Conservation (phyloP, 176 grass and related monocot species). For the Eragrostis curvula region DNA sequence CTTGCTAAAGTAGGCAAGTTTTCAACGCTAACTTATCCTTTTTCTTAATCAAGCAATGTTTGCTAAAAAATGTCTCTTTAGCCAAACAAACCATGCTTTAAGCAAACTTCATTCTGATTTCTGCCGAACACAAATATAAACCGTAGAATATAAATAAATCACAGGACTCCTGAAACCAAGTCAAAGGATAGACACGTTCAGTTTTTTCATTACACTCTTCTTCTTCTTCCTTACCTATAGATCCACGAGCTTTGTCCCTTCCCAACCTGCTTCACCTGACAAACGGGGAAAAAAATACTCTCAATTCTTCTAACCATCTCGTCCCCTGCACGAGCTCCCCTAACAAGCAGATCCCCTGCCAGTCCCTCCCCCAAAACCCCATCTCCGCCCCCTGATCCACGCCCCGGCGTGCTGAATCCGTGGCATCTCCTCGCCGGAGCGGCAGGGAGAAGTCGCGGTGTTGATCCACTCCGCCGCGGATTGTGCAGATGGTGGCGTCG, state of each 20-base stretch:
- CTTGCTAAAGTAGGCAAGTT: background rate
- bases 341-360: conserved; percentile 1
- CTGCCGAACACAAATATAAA: background rate
- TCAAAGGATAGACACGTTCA: conserved; percentile 17
- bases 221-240: background rate
- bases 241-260: background rate
- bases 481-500: background rate
- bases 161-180: background rate
- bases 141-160: background rate
- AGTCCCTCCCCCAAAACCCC: conserved; percentile 12
- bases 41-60: background rate
- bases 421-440: background rate
- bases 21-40: background rate
- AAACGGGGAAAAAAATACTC: background rate
- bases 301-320: background rate
- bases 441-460: background rate
- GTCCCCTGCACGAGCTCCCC: conserved; percentile 2
- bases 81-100: conserved; percentile 29
- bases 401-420: background rate
- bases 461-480: background rate
- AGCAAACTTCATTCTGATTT: background rate
- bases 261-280: conserved; percentile 16
- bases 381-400: background rate
- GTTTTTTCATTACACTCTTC: background rate
- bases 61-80: background rate